These are phyloP conservation scores for Scedosporium boydii DNA, from an alignment of 2,329 filamentous ascomycete species.

Conservation along the genomic window DNA sequence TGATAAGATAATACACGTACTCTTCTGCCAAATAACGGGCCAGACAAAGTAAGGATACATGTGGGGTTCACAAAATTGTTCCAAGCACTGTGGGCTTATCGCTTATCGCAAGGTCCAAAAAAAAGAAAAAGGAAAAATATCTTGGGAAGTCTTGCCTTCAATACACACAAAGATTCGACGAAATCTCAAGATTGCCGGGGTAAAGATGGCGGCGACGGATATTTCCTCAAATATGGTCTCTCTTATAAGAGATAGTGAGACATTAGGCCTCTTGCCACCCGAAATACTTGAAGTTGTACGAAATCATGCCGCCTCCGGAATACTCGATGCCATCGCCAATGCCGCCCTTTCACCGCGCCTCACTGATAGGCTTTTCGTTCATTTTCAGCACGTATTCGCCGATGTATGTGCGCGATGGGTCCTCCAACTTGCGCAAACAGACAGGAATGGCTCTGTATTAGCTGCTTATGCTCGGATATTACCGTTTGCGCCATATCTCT, in stretches of 20 bases:
- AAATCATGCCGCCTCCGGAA: constrained; percentile 49
- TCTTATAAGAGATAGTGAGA: constrained; percentile 10
- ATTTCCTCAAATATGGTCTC: constrained; percentile 10
- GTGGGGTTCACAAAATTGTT: background rate
- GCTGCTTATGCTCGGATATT: constrained; percentile 71
- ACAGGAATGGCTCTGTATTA: constrained; percentile 35
- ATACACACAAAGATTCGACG: background rate
- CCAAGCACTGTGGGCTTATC: constrained; percentile 1
- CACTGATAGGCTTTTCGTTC: constrained; percentile 64
- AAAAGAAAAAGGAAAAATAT: constrained; percentile 2
- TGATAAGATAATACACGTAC: constrained; percentile 1
- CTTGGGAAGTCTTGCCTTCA: background rate
- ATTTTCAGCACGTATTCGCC: constrained; percentile 67
- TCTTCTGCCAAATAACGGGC: background rate
- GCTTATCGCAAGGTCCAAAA: background rate
- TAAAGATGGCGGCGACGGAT: constrained; percentile 10
- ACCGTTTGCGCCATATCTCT: constrained; percentile 72
- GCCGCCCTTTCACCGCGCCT: constrained; percentile 59
- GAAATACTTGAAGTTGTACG: constrained; percentile 59
- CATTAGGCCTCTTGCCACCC: constrained; percentile 40
- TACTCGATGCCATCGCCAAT: constrained; percentile 62
- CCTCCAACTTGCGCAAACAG: constrained; percentile 26
- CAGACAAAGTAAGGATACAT: background rate
- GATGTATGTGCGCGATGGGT: constrained; percentile 80
- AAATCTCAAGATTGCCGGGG: background rate